These are phyloP conservation scores for Xylaria sp. DNA, from an alignment of 2,329 filamentous ascomycete species.

Conservation along the genomic window DNA sequence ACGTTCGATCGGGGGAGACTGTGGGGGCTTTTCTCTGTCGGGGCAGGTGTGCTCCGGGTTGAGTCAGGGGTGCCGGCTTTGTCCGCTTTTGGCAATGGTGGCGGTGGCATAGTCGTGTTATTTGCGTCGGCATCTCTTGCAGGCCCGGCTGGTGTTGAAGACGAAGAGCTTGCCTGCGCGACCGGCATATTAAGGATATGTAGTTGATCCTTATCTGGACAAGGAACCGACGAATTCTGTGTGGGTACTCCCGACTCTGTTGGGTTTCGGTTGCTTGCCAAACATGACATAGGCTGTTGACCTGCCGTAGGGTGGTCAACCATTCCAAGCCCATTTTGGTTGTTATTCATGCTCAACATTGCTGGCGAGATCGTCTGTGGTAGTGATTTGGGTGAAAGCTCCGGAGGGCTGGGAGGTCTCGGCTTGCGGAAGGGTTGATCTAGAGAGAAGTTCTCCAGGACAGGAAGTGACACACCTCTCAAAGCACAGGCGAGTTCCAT, in stretches of 20 bases:
- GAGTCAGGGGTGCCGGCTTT: constrained; percentile 6
- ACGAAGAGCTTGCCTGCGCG: constrained; percentile 2
- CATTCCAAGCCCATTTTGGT: neutral
- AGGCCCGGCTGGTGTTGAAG: neutral
- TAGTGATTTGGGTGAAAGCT: constrained; percentile 42
- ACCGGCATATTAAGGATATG: constrained; percentile 11
- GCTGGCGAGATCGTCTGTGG: constrained; percentile 27
- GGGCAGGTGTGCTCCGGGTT: constrained; percentile 1
- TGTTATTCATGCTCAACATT: constrained; percentile 2
- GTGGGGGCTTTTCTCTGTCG: constrained; percentile 5
- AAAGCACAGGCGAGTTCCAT: constrained; percentile 34
- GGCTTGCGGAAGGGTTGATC: constrained; percentile 30
- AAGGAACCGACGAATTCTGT: constrained; percentile 1
- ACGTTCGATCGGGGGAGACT: constrained; percentile 8
- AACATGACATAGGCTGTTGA: constrained; percentile 5
- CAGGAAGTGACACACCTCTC: constrained; percentile 40
- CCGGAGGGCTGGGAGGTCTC: constrained; percentile 35
- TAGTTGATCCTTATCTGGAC: constrained; percentile 3
- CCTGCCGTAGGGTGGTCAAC: neutral
- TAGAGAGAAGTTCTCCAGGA: constrained; percentile 39
- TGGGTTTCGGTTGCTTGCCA: constrained; percentile 6
- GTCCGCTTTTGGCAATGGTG: constrained; percentile 15
- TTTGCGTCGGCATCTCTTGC: constrained; percentile 8
- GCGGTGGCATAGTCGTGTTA: constrained; percentile 27
- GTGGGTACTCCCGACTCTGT: constrained; percentile 6